These are phyloP conservation scores for Sordaria brevicollis DNA, from an alignment of 495 filamentous ascomycete species.

Conservation along the genomic window DNA sequence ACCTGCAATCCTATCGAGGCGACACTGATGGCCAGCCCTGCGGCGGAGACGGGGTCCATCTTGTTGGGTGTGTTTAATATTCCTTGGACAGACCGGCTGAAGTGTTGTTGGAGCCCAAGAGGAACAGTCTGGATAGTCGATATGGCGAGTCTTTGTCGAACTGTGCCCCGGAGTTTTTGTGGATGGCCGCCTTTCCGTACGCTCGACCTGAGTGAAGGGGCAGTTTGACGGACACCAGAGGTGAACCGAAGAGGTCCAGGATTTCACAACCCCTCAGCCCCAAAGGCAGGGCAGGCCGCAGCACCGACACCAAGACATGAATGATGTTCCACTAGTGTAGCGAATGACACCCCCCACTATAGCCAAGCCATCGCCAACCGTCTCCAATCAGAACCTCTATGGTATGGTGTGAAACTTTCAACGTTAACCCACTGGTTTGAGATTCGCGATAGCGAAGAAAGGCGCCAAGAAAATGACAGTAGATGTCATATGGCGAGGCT, in stretches of 20 bases:
- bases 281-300: neutral
- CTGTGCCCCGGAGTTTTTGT: neutral
- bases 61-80: neutral
- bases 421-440: neutral
- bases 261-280: neutral
- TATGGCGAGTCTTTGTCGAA: neutral
- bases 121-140: neutral
- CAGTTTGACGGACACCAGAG: neutral
- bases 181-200: neutral
- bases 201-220: neutral
- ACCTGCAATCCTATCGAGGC: slow-evolving; percentile 31
- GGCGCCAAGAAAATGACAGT: neutral
- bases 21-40: slow-evolving; percentile 31
- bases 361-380: neutral
- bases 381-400: neutral
- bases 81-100: neutral
- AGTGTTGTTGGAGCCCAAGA: neutral
- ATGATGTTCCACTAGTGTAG: neutral
- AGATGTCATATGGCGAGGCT: neutral
- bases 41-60: slow-evolving; percentile 32
- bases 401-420: neutral
- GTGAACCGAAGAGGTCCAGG: neutral
- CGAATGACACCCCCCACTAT: neutral
- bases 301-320: neutral
- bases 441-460: neutral